Base-by-base conservation (phyloP, 495 filamentous ascomycete genomes). In the Aspergillus ellipticus region DNA sequence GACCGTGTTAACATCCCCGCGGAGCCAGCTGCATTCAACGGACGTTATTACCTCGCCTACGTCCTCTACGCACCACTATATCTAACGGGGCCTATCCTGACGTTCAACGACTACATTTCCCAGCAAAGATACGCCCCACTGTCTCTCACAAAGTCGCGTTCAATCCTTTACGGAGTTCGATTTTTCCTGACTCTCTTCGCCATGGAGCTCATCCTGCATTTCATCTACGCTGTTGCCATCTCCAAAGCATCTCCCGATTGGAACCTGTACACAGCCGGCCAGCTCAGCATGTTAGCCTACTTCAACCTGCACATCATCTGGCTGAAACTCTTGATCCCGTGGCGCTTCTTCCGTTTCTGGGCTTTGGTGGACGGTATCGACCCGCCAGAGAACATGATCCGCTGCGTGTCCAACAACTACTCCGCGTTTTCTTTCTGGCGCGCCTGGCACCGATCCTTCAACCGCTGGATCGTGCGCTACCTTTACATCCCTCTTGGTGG, bases 261-360 rank as follows among this genome's bases (percentile, higher is more conserved):
- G 95, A 76, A 77, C 28, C 73, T 86, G 42, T 97, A 97, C 74
- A 92, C 88, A 4, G 88, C 94, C 0, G 85, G 85, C 54, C 94
- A 99, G 62, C 83, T 97, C 26, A 87, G 84, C 67, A 86, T 97
- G 76, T 84, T 99, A 9, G 92, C 88, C 55, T 96, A 86, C 79
- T 96, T 99, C 80, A 97, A 96, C 73, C 85, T 99, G 19, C 89
- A 96, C 76, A 84, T 96, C 70, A 91, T 99, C 71, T 99, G 94
- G 94, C 82, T 99, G 45, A 99, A 99, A 68, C 86, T 99, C 0
- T 84, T 99, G 0, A 82, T 97, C 4, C 95, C 93, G 11, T 99
- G 92, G 92, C 89, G 94, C 7, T 88, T 97, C 73, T 99, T 99
- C 83, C 89, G 94, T 6, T 82, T 99, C 19, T 99, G 94, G 94